Conservation (phyloP, 345 rosid genomes). For the Kandelia obovata region DNA sequence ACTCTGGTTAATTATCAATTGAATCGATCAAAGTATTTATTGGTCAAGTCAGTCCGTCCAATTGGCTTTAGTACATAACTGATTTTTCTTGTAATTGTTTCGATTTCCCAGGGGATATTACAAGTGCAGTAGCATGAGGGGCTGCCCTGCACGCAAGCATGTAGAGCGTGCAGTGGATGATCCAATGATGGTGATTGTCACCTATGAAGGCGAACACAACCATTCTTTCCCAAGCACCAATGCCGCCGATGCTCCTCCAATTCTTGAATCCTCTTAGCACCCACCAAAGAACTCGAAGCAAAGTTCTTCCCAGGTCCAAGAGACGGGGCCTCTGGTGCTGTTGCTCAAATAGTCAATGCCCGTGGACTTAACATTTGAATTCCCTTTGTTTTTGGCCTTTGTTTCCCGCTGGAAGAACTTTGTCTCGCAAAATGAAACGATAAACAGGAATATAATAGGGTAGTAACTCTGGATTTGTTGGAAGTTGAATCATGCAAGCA, state of each 20-base stretch:
- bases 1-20: background rate
- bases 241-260: conserved; percentile 33
- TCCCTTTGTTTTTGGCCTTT: conserved; percentile 26
- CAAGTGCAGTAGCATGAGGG: conserved; percentile 85
- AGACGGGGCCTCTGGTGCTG: background rate
- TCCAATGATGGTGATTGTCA: conserved; percentile 69
- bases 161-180: conserved; percentile 85
- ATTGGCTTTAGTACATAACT: too few relatives aligned
- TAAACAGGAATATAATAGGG: background rate
- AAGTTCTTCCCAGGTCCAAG: background rate
- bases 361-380: conserved; percentile 14
- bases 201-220: conserved; percentile 85
- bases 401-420: conserved; percentile 7
- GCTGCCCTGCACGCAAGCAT: conserved; percentile 92
- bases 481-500: conserved; percentile 19
- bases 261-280: conserved; percentile 58
- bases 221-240: conserved; percentile 41
- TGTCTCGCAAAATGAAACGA: background rate
- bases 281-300: conserved; percentile 8
- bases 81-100: background rate
- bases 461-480: conserved; percentile 42
- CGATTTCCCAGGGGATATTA: conserved; percentile 69
- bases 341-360: conserved; percentile 25
- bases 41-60: too few relatives aligned
- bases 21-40: too few relatives aligned